Percentiles rank a stretch among this genome's conserved stretches.
phyloP scores from a whole-genome alignment of 1,284 basidiomycete species.

The Termitomyces sp. region DNA sequence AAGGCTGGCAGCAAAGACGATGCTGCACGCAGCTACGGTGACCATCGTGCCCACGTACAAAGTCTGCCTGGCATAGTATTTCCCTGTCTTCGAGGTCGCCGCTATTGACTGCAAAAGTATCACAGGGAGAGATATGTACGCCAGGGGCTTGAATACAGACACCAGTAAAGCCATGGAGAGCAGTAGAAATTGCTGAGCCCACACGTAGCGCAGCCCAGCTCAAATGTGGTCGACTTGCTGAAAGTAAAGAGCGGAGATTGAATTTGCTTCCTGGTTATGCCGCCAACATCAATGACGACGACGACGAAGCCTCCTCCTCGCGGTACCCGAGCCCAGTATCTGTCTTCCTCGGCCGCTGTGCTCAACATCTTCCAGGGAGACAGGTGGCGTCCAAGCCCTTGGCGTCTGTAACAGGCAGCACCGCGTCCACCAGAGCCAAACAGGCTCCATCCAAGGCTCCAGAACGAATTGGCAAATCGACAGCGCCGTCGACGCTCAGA shows the following conservation, averaged over 20 bases:
- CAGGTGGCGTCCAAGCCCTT: slow-evolving; percentile 22
- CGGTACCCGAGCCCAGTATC: slow-evolving; percentile 21
- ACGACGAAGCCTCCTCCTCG: slow-evolving; percentile 12
- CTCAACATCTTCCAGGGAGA: slow-evolving; percentile 27
- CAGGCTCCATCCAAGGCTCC: background rate
- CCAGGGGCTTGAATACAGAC: slow-evolving; percentile 60
- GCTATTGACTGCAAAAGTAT: slow-evolving; percentile 58
- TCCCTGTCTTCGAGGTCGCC: slow-evolving; percentile 46
- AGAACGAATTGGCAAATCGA: background rate
- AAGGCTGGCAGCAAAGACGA: slow-evolving; percentile 69
- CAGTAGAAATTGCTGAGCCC: background rate
- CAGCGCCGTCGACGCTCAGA: background rate
- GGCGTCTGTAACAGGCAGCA: slow-evolving; percentile 1
- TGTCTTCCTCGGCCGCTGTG: slow-evolving; percentile 10
- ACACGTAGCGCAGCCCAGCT: slow-evolving; percentile 6
- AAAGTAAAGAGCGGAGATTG: slow-evolving; percentile 17
- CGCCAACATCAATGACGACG: background rate
- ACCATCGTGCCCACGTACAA: slow-evolving; percentile 76
- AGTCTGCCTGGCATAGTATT: slow-evolving; percentile 71
- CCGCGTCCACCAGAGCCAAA: slow-evolving; percentile 16
- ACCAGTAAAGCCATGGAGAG: slow-evolving; percentile 57
- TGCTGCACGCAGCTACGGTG: slow-evolving; percentile 72
- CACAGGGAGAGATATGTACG: slow-evolving; percentile 67
- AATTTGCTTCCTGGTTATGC: slow-evolving; percentile 7
- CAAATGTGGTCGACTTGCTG: slow-evolving; percentile 5